phyloP scores from a whole-genome alignment of 2,329 filamentous ascomycete species.

The Trichoderma koningiopsis region DNA sequence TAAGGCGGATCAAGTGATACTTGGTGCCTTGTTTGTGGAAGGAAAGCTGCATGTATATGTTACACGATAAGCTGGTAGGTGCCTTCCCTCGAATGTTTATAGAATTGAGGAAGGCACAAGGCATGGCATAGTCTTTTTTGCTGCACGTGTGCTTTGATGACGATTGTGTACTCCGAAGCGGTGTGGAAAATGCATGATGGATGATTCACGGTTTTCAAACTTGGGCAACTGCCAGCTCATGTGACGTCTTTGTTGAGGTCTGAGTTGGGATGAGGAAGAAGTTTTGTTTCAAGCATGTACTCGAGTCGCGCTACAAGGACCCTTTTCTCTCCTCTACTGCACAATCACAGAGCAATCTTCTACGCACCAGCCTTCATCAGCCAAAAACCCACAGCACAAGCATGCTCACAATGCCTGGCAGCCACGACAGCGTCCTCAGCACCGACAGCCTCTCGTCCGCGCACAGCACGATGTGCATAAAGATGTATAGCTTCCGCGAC shows the following conservation, averaged over 20 bases:
- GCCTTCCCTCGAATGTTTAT: background rate
- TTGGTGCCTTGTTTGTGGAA: background rate
- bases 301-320: no score
- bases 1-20: background rate
- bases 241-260: no score
- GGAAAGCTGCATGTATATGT: background rate
- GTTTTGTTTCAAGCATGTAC: no score
- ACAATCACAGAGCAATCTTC: no score
- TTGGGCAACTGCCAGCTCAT: no score
- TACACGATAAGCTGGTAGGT: background rate
- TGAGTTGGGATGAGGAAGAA: no score
- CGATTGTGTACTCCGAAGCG: no score
- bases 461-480: conserved; percentile 48
- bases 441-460: conserved; percentile 42
- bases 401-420: conserved; percentile 38
- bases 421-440: conserved; percentile 45
- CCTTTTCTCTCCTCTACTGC: no score
- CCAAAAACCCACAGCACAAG: conserved; percentile 46
- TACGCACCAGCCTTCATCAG: conserved; percentile 31
- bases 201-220: no score
- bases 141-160: background rate
- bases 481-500: conserved; percentile 45
- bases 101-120: background rate
- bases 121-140: background rate
- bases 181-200: no score